Evolutionary conservation across 2,329 filamentous ascomycete species (phyloP).

Genomic region (Colletotrichum australisinense): DNA sequence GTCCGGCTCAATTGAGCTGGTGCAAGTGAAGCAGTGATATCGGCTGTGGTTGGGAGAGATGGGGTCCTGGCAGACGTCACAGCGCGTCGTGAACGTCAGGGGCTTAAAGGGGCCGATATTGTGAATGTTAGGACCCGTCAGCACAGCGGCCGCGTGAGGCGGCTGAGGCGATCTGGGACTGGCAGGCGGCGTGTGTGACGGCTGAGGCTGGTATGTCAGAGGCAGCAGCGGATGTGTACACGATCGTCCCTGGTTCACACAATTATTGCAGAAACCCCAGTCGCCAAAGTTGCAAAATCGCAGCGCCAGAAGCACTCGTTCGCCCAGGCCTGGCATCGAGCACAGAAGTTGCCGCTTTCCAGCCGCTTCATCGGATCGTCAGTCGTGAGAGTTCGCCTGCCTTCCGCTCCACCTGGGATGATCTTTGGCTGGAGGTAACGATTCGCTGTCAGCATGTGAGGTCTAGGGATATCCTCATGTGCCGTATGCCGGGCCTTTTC

Average conservation of each 20-base stretch:
- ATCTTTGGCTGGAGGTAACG: conserved; percentile 65
- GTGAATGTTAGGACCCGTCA: conserved; percentile 57
- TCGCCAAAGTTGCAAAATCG: conserved; percentile 88
- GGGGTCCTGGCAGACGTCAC: conserved; percentile 80
- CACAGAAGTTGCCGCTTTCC: conserved; percentile 87
- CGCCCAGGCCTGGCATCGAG: conserved; percentile 76
- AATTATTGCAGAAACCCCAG: conserved; percentile 93
- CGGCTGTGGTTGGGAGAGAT: conserved; percentile 78
- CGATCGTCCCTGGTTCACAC: conserved; percentile 83
- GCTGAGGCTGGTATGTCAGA: conserved; percentile 69
- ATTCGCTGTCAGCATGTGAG: conserved; percentile 69
- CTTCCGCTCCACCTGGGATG: conserved; percentile 63
- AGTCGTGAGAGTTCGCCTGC: conserved; percentile 68
- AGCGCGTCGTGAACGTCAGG: conserved; percentile 78
- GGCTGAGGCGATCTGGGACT: conserved; percentile 55
- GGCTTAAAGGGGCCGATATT: conserved; percentile 70
- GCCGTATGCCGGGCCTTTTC: conserved; percentile 61
- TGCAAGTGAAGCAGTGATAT: conserved; percentile 85
- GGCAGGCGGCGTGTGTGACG: conserved; percentile 49
- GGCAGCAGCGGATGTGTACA: conserved; percentile 88
- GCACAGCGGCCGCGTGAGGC: conserved; percentile 58
- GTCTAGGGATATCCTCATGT: conserved; percentile 54
- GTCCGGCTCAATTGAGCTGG: conserved; percentile 59
- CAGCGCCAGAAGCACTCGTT: conserved; percentile 94
- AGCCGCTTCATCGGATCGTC: conserved; percentile 76